Evolutionary conservation across 495 filamentous ascomycete species (phyloP).

Genomic region (Penicillium paradoxum): DNA sequence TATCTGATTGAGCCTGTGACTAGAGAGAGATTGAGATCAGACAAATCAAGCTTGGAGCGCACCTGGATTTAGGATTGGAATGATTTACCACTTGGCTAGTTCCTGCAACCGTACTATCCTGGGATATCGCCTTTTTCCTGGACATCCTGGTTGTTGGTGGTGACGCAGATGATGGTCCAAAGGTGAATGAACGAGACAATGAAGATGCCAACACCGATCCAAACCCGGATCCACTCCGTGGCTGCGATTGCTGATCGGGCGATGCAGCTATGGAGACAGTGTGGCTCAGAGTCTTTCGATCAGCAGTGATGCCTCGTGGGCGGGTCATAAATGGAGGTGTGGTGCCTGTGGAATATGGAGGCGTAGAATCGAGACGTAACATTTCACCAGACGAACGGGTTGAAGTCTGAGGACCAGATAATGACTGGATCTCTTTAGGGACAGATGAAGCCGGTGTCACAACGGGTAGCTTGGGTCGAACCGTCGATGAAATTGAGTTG

Average conservation of each 20-base stretch:
- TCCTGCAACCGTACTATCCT: slow-evolving; percentile 59
- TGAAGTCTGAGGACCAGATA: slow-evolving; percentile 55
- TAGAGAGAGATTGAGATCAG: slow-evolving; percentile 7
- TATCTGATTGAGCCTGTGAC: slow-evolving; percentile 41
- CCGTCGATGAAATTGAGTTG: slow-evolving; percentile 21
- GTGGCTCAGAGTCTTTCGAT: slow-evolving; percentile 39
- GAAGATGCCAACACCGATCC: slow-evolving; percentile 63
- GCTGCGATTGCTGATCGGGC: slow-evolving; percentile 54
- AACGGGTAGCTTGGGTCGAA: slow-evolving; percentile 29
- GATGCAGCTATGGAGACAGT: slow-evolving; percentile 63
- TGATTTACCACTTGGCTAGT: slow-evolving; percentile 61
- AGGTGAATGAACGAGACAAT: slow-evolving; percentile 66
- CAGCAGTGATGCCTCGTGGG: slow-evolving; percentile 28
- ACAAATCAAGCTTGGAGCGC: background rate
- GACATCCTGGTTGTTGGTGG: slow-evolving; percentile 46
- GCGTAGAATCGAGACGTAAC: slow-evolving; percentile 43
- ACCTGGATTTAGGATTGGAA: slow-evolving; percentile 25
- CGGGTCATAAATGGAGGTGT: slow-evolving; percentile 56
- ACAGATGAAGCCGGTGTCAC: slow-evolving; percentile 46
- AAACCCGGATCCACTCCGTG: slow-evolving; percentile 40
- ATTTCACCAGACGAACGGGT: slow-evolving; percentile 37
- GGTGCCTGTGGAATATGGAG: slow-evolving; percentile 55
- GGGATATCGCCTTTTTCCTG: slow-evolving; percentile 62
- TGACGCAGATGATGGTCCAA: slow-evolving; percentile 60
- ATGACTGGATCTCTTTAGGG: slow-evolving; percentile 54